A percentile compares a stretch with the other conserved stretches of the same genome.
Evolutionary conservation across 345 rosid species (phyloP).

Genomic region (Raphanus raphanistrum): DNA sequence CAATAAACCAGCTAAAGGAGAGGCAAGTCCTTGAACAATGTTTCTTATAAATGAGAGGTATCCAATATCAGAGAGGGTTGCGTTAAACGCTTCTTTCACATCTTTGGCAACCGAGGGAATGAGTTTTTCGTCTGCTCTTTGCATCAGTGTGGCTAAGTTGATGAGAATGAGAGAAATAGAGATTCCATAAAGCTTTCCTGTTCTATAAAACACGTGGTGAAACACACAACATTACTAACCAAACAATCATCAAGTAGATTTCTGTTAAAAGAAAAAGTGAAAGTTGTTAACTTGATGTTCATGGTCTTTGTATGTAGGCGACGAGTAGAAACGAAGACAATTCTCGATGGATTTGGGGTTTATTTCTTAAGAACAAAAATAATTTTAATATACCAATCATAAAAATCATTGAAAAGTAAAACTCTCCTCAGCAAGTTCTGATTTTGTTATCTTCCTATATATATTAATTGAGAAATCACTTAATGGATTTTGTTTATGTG

Average conservation of each 20-base stretch:
- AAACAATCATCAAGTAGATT: neutral
- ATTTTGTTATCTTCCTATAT: neutral
- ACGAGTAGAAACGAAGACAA: neutral
- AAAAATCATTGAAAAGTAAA: neutral
- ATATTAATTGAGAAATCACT: no score
- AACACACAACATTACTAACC: neutral
- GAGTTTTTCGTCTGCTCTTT: constrained; percentile 89
- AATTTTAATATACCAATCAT: neutral
- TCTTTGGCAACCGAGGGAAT: constrained; percentile 83
- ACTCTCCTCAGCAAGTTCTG: neutral
- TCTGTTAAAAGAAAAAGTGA: neutral
- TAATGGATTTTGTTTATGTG: no score
- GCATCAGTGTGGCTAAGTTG: constrained; percentile 87
- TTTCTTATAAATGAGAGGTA: constrained; percentile 83
- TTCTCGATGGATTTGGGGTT: neutral
- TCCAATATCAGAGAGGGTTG: constrained; percentile 76
- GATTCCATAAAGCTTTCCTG: constrained; percentile 62
- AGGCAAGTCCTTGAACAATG: constrained; percentile 79
- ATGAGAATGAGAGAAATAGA: constrained; percentile 75
- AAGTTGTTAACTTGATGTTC: constrained; percentile 16
- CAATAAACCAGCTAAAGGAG: constrained; percentile 79
- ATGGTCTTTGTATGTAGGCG: neutral
- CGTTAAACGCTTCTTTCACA: constrained; percentile 80
- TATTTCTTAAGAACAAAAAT: neutral
- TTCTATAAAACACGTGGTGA: constrained; percentile 42